Conservation (phyloP, 2,329 filamentous ascomycete genomes). For the Fusarium fracticaudum region DNA sequence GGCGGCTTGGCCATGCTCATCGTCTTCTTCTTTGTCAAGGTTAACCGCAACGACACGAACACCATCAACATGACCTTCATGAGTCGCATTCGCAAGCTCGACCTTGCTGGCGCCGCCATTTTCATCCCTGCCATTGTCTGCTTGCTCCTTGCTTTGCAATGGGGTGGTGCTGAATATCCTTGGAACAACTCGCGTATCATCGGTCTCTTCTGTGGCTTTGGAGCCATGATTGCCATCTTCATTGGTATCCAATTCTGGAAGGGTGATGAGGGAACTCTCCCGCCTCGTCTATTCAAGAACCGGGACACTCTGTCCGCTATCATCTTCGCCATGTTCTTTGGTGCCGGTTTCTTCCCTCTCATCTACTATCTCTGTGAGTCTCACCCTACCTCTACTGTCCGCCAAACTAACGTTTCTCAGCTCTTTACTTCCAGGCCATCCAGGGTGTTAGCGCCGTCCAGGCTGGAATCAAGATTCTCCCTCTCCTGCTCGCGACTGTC, state of each 20-base stretch:
- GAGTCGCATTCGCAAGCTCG: slow-evolving; percentile 56
- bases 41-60: slow-evolving; percentile 50
- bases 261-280: slow-evolving; percentile 56
- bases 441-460: slow-evolving; percentile 62
- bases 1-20: slow-evolving; percentile 58
- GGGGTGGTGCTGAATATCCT: slow-evolving; percentile 62
- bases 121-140: slow-evolving; percentile 63
- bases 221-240: slow-evolving; percentile 57
- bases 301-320: slow-evolving; percentile 54
- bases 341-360: slow-evolving; percentile 61
- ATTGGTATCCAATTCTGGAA: slow-evolving; percentile 56
- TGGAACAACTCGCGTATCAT: slow-evolving; percentile 62
- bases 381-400: not conserved
- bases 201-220: slow-evolving; percentile 61
- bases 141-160: slow-evolving; percentile 65
- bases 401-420: slow-evolving; percentile 41
- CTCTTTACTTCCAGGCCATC: slow-evolving; percentile 64
- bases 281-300: slow-evolving; percentile 56
- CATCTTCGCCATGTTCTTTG: slow-evolving; percentile 60
- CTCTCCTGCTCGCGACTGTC: slow-evolving; percentile 61
- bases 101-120: slow-evolving; percentile 59
- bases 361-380: slow-evolving; percentile 63
- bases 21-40: slow-evolving; percentile 58
- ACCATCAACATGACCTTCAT: slow-evolving; percentile 47
- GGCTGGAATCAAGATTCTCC: slow-evolving; percentile 65